Evolutionary conservation across 2,329 filamentous ascomycete species (phyloP).

Genomic region (Stagonosporopsis chrysanthemi): DNA sequence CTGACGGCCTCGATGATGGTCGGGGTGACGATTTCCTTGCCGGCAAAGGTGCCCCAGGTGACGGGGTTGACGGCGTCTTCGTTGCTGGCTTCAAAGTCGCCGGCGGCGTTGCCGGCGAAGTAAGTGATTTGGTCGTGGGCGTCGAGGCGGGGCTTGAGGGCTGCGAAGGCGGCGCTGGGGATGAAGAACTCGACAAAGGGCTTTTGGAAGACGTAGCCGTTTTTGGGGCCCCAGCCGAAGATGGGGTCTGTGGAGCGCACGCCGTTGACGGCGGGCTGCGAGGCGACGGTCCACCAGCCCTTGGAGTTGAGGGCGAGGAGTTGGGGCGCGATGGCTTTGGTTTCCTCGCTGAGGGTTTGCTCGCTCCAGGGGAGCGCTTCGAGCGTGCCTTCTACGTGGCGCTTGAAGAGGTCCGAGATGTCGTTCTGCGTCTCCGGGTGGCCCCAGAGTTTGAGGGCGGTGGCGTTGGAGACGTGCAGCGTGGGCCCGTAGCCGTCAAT

Average conservation of each 20-base stretch:
- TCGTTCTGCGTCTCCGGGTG: slow-evolving; percentile 73
- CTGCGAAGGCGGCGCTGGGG: slow-evolving; percentile 73
- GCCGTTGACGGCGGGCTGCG: slow-evolving; percentile 92
- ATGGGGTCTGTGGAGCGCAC: slow-evolving; percentile 75
- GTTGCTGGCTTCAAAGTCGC: slow-evolving; percentile 76
- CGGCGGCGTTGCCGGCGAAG: slow-evolving; percentile 81
- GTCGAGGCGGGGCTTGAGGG: slow-evolving; percentile 71
- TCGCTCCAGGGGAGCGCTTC: slow-evolving; percentile 92
- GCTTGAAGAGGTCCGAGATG: slow-evolving; percentile 80
- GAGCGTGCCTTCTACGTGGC: slow-evolving; percentile 80
- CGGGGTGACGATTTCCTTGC: slow-evolving; percentile 94
- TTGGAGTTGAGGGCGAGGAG: slow-evolving; percentile 79
- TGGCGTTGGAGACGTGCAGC: slow-evolving; percentile 84
- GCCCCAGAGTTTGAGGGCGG: slow-evolving; percentile 87
- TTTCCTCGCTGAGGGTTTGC: slow-evolving; percentile 84
- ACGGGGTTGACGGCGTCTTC: slow-evolving; percentile 84
- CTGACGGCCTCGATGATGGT: slow-evolving; percentile 97
- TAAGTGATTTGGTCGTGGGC: slow-evolving; percentile 77
- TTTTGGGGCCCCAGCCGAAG: slow-evolving; percentile 91
- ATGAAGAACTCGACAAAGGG: slow-evolving; percentile 98
- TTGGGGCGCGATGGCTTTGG: slow-evolving; percentile 77
- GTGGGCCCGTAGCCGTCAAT: slow-evolving; percentile 99
- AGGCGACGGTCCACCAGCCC: slow-evolving; percentile 97
- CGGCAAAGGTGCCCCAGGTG: slow-evolving; percentile 94
- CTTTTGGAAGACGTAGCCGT: slow-evolving; percentile 98